Conservation (phyloP, 2,329 filamentous ascomycete genomes). For the Penicillium sp. region DNA sequence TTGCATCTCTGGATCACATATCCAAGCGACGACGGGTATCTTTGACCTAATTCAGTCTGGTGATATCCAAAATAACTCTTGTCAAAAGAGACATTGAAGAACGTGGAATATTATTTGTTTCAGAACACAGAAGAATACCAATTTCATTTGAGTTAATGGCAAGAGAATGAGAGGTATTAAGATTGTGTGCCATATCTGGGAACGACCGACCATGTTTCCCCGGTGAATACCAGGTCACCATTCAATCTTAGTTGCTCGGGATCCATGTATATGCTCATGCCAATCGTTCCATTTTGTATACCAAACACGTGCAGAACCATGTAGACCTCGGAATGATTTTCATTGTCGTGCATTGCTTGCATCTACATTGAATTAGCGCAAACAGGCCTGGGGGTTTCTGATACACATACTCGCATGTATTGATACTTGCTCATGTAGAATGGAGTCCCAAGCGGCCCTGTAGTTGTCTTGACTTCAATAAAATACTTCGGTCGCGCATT, state of each 20-base stretch:
- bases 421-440: conserved; percentile 12
- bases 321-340: conserved; percentile 6
- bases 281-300: conserved; percentile 5
- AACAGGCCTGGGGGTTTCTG: background rate
- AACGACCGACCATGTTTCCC: conserved; percentile 6
- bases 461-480: conserved; percentile 12
- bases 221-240: conserved; percentile 5
- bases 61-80: no score
- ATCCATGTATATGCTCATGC: conserved; percentile 9
- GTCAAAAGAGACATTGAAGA: no score
- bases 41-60: no score
- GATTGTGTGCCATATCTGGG: background rate
- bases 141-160: background rate
- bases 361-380: conserved; percentile 1
- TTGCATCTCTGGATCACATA: no score
- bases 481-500: conserved; percentile 6
- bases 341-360: background rate
- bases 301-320: conserved; percentile 11
- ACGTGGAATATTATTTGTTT: no score
- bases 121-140: background rate
- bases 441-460: conserved; percentile 4
- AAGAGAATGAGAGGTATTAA: background rate
- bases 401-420: conserved; percentile 3
- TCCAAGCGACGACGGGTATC: no score
- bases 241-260: conserved; percentile 7